phyloP scores from a whole-genome alignment of 768 basidiomycete species.

The Filobasidium wieringae region DNA sequence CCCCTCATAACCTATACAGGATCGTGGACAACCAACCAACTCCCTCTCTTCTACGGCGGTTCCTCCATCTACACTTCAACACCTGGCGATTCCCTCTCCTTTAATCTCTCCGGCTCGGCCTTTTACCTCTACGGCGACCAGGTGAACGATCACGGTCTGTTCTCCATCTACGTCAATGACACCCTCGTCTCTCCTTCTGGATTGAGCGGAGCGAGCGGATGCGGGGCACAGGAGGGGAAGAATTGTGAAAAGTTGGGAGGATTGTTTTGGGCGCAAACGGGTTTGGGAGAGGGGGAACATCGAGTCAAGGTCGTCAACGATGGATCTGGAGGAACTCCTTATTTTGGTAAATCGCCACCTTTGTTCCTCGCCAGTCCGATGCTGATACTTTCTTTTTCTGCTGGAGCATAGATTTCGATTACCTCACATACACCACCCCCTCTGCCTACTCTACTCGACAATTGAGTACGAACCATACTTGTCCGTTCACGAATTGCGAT shows the following conservation, averaged over 20 bases:
- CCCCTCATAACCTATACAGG: slow-evolving; percentile 25
- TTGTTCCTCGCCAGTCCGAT: neutral
- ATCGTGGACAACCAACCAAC: slow-evolving; percentile 28
- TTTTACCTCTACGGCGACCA: slow-evolving; percentile 38
- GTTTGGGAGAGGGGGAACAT: slow-evolving; percentile 26
- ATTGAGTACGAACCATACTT: neutral
- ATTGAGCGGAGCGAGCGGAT: slow-evolving; percentile 27
- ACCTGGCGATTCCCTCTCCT: slow-evolving; percentile 24
- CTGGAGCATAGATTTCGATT: slow-evolving; percentile 14
- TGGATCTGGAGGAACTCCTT: slow-evolving; percentile 21
- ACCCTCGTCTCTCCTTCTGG: slow-evolving; percentile 13
- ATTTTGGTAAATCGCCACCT: slow-evolving; percentile 25
- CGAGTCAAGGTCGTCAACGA: slow-evolving; percentile 24
- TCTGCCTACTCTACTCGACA: slow-evolving; percentile 10
- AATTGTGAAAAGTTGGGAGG: slow-evolving; percentile 36
- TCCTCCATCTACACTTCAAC: slow-evolving; percentile 30
- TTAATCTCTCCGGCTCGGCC: slow-evolving; percentile 26
- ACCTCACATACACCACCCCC: slow-evolving; percentile 17
- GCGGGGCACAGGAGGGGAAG: slow-evolving; percentile 21
- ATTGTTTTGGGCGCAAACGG: slow-evolving; percentile 22
- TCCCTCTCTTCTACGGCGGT: slow-evolving; percentile 26
- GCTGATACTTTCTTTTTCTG: no score
- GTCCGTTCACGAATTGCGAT: slow-evolving; percentile 10
- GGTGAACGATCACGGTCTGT: slow-evolving; percentile 38
- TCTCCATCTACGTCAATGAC: slow-evolving; percentile 29